These are phyloP conservation scores for Picochlorum sp. DNA, from an alignment of 139 green algal species.

Conservation along the genomic window DNA sequence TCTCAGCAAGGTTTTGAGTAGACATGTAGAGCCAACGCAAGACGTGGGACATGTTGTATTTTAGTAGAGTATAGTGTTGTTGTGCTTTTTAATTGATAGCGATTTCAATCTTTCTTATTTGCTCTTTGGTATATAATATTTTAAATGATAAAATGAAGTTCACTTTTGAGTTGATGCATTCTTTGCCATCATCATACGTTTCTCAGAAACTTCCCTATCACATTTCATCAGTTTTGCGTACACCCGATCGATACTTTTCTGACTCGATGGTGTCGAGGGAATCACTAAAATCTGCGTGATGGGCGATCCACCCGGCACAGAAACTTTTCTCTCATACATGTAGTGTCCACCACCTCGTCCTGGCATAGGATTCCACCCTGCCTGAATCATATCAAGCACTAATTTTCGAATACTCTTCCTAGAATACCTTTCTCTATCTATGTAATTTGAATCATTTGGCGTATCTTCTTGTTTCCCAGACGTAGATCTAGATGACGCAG, in stretches of 20 bases:
- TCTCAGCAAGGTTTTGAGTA: too few relatives aligned
- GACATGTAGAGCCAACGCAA: too few relatives aligned
- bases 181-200: not conserved
- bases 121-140: too few relatives aligned
- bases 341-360: not conserved
- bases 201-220: conserved; percentile 7
- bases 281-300: conserved; percentile 2
- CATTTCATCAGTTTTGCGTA: conserved; percentile 2
- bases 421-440: conserved; percentile 2
- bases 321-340: conserved; percentile 8
- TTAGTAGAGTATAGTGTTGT: too few relatives aligned
- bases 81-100: too few relatives aligned
- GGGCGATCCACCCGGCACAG: not conserved
- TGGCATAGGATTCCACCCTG: not conserved
- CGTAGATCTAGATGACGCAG: too few relatives aligned
- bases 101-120: too few relatives aligned
- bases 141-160: too few relatives aligned
- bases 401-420: conserved; percentile 10
- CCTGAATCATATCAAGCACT: conserved; percentile 4
- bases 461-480: too few relatives aligned
- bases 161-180: too few relatives aligned
- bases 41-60: too few relatives aligned
- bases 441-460: too few relatives aligned
- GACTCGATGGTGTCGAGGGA: conserved; percentile 4
- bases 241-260: conserved; percentile 2